Conservation (phyloP, 2,329 filamentous ascomycete genomes). For the Aspergillus sp. region DNA sequence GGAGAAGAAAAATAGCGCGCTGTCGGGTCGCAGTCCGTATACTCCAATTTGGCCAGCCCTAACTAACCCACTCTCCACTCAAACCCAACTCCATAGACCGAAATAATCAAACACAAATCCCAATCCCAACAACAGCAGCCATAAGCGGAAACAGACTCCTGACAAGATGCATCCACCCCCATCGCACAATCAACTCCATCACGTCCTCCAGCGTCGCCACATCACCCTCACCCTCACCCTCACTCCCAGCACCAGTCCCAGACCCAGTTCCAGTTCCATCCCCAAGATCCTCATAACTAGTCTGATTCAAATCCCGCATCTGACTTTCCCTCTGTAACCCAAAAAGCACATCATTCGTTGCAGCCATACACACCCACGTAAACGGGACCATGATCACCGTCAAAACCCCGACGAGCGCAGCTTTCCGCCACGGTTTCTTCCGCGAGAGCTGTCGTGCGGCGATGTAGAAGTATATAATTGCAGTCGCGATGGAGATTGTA, state of each 20-base stretch:
- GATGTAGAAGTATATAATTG: background rate
- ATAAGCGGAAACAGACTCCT: background rate
- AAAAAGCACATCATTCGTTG: constrained; percentile 5
- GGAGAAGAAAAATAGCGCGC: background rate
- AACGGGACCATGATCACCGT: constrained; percentile 6
- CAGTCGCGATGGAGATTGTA: background rate
- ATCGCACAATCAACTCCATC: background rate
- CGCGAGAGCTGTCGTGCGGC: background rate
- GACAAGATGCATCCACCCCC: background rate
- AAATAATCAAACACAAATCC: background rate
- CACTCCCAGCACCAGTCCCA: background rate
- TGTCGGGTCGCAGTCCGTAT: no score
- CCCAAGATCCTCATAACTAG: background rate
- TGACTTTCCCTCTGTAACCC: background rate
- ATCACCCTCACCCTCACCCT: background rate
- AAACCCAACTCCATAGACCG: background rate
- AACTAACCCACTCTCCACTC: background rate
- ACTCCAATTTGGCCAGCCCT: background rate
- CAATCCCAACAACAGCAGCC: background rate
- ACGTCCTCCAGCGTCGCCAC: background rate
- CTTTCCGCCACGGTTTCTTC: background rate
- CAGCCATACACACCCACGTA: constrained; percentile 3
- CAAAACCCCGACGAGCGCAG: background rate
- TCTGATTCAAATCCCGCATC: background rate
- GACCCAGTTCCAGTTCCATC: background rate